Conservation (phyloP, 805 yeast genomes). For the Teunomyces panamensis region DNA sequence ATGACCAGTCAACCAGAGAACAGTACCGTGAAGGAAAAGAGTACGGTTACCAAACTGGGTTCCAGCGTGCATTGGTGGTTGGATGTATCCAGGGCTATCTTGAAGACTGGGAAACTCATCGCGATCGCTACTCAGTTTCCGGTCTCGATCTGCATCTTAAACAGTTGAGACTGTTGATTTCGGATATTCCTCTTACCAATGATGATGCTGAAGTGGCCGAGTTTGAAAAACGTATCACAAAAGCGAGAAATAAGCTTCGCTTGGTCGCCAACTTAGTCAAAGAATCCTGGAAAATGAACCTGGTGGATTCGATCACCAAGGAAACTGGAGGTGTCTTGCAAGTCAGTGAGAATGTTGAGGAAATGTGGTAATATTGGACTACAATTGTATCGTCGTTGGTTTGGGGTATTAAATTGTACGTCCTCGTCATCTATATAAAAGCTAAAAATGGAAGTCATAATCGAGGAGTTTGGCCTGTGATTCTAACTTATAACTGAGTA, state of each 20-base stretch:
- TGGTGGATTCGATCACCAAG: slow-evolving; percentile 30
- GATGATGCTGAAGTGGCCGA: slow-evolving; percentile 54
- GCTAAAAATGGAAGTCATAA: slow-evolving; percentile 35
- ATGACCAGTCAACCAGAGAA: slow-evolving; percentile 52
- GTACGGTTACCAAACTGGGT: slow-evolving; percentile 77
- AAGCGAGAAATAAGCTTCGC: slow-evolving; percentile 62
- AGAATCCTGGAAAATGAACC: slow-evolving; percentile 28
- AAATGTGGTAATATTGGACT: slow-evolving; percentile 36
- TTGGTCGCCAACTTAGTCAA: slow-evolving; percentile 39
- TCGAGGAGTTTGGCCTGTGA: slow-evolving; percentile 35
- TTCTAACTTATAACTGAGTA: slow-evolving; percentile 45
- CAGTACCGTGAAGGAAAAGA: slow-evolving; percentile 78
- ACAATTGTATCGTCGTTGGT: not conserved
- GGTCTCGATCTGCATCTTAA: slow-evolving; percentile 20
- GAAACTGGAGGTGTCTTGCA: slow-evolving; percentile 39
- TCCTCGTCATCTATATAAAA: not conserved
- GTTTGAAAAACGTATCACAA: slow-evolving; percentile 49
- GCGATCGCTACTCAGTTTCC: slow-evolving; percentile 14
- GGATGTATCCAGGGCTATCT: slow-evolving; percentile 65
- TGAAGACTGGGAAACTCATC: slow-evolving; percentile 29
- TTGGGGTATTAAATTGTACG: not conserved
- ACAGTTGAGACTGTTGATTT: slow-evolving; percentile 26
- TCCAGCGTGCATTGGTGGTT: slow-evolving; percentile 62
- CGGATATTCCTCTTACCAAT: slow-evolving; percentile 29
- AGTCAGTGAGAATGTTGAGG: slow-evolving; percentile 36